phyloP scores from a whole-genome alignment of 2,329 filamentous ascomycete genomes.

The Sporothrix inflata region DNA sequence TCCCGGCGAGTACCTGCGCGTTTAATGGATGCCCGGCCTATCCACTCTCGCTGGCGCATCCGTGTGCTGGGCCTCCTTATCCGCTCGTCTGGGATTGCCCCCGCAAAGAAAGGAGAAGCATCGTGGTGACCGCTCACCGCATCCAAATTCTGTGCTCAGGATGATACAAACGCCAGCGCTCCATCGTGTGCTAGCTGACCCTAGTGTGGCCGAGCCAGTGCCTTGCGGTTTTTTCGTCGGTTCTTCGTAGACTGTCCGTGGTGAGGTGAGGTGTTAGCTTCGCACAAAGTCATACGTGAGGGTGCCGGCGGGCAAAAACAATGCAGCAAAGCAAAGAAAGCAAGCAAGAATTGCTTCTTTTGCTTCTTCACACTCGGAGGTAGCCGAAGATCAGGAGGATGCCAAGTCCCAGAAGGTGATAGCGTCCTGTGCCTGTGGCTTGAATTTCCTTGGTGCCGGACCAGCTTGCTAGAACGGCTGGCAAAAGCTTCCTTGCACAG shows the following conservation, averaged over 20 bases:
- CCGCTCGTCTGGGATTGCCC: background rate
- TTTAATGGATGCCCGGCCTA: conserved; percentile 8
- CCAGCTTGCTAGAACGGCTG: conserved; percentile 9
- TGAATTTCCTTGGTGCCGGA: background rate
- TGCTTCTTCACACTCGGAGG: conserved; percentile 23
- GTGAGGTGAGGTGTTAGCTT: background rate
- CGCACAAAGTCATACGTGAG: background rate
- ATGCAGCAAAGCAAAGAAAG: background rate
- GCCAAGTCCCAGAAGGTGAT: conserved; percentile 5
- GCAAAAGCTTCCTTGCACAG: conserved; percentile 18
- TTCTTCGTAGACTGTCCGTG: background rate
- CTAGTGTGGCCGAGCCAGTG: background rate
- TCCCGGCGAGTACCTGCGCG: background rate
- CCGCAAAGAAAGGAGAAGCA: background rate
- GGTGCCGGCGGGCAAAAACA: background rate
- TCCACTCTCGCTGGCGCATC: background rate
- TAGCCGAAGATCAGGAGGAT: conserved; percentile 25
- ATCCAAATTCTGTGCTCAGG: background rate
- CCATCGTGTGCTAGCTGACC: background rate
- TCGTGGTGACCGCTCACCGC: conserved; percentile 17
- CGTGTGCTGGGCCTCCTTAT: conserved; percentile 1
- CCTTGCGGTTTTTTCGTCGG: background rate
- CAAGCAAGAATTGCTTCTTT: background rate
- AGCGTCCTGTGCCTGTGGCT: conserved; percentile 20
- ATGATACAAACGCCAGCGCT: background rate